Percentiles rank a stretch among this genome's conserved stretches.
Evolutionary conservation across 75 land plant species (phyloP).

Genomic region (Ceratopteris richardii): DNA sequence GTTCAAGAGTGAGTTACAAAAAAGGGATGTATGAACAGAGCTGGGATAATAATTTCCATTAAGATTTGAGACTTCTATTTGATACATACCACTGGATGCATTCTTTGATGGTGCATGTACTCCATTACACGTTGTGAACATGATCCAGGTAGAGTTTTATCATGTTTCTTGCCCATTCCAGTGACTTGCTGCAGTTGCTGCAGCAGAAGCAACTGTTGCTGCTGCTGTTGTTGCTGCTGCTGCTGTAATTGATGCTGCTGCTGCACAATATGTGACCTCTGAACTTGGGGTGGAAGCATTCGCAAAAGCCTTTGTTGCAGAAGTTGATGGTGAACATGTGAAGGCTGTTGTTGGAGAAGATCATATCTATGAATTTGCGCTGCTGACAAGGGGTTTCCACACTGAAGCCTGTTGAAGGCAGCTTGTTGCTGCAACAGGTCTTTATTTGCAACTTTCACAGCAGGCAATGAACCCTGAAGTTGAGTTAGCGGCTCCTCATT

Average conservation of each 20-base stretch:
- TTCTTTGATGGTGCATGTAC: slow-evolving; percentile 28
- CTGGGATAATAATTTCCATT: no score
- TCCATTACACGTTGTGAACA: slow-evolving; percentile 30
- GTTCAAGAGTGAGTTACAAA: no score
- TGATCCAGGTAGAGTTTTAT: not conserved
- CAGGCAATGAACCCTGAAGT: not conserved
- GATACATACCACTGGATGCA: slow-evolving; percentile 17
- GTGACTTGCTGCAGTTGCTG: slow-evolving; percentile 4
- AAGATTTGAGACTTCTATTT: no score
- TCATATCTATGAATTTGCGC: slow-evolving; percentile 9
- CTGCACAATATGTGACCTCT: slow-evolving; percentile 7
- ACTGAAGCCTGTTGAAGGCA: slow-evolving; percentile 3
- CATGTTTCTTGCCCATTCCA: slow-evolving; percentile 12
- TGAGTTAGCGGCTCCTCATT: not conserved
- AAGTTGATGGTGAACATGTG: slow-evolving; percentile 4
- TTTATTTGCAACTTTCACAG: not conserved
- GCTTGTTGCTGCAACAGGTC: not conserved
- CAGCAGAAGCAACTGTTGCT: slow-evolving; percentile 5
- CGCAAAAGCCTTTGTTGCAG: slow-evolving; percentile 16
- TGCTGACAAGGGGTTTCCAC: not conserved
- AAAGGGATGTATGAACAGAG: no score
- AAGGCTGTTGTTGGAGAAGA: slow-evolving; percentile 12
- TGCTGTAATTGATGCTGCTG: slow-evolving; percentile 1
- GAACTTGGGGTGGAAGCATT: slow-evolving; percentile 7
- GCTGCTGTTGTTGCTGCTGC: no score